Base-by-base conservation (phyloP, 2,329 filamentous ascomycete genomes). In the Ophiosphaerella narmari region DNA sequence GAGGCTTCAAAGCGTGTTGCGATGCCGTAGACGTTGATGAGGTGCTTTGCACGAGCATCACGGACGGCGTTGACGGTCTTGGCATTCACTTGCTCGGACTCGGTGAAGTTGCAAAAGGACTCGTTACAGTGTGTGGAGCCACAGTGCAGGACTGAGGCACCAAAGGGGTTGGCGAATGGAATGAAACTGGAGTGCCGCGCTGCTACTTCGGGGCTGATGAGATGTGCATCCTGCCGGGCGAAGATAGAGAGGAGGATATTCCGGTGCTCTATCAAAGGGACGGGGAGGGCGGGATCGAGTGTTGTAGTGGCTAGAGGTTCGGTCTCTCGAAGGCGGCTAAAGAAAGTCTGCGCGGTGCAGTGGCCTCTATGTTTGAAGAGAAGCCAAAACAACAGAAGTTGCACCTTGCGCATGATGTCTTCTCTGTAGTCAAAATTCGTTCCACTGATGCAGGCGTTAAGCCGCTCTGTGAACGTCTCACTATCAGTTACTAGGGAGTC, bases 331-430 rank as follows among this genome's bases (percentile, higher is more conserved):
- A 65, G 48, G 4, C 49, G 63, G 2, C 43, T 50, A 54, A 72
- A 72, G 55, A 67, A 70, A 3, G 60, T 66, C 46, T 71, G 68
- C 4, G 68, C 59, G 12, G 57, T 63, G 32, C 60, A 66, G 52
- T 68, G 68, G 13, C 43, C 48, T 11, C 54, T 60, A 43, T 68
- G 65, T 4, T 50, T 52, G 52, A 60, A 68, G 26, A 70, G 40
- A 14, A 68, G 65, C 67, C 68, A 72, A 57, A 70, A 72, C n/a
- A 65, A 40, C 31, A 70, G 43, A n/a, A 67, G 23, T 39, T 72
- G 68, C 5, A 67, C 40, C 32, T 67, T 66, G 39, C 33, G 43
- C 48, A 65, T 60, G 11, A 60, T 31, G 2, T 16, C 37, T 32
- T 49, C 24, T n/a, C 46, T 32, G 21, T 57, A 39, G 34, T 50